Conservation (phyloP, 129 eudicot species). For the carrot (Daucus carota) region DH1_v3.0 NC_030381.2:46471501-46472000, state of each 20-base stretch:
- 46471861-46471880: neutral
- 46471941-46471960: conserved; percentile 18
- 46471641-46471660: conserved; percentile 6
- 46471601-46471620: neutral
- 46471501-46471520: neutral
- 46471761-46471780: neutral
- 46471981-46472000: conserved; percentile 20
- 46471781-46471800: conserved; percentile 6
- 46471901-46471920: neutral
- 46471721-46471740: neutral
- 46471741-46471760: neutral
- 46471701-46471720: neutral
- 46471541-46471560: neutral
- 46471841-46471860: neutral
- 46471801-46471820: conserved; percentile 1
- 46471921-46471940: neutral
- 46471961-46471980: conserved; percentile 15
- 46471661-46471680: neutral
- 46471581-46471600: neutral
- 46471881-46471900: neutral
- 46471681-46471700: neutral
- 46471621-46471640: neutral
- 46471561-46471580: neutral
- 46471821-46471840: neutral
- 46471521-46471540: neutral